phyloP scores from a whole-genome alignment of 352 stramenopile species.

The Globisporangium ultimum region DNA sequence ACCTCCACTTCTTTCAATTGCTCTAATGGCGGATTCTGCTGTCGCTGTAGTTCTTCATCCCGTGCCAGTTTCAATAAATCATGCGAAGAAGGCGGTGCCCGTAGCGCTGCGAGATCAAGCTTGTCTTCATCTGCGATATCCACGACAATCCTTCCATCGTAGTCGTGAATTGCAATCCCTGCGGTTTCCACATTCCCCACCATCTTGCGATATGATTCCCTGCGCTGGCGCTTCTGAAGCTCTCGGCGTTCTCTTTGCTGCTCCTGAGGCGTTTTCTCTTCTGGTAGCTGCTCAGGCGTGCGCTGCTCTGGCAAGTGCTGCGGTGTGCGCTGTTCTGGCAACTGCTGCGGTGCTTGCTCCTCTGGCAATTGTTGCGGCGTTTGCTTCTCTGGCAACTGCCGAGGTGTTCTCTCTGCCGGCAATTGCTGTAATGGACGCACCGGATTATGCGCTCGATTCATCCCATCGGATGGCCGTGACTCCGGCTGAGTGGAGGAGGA shows the following conservation, averaged over 20 bases:
- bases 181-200: conserved; percentile 7
- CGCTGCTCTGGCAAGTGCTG: not conserved
- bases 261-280: not conserved
- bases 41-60: not conserved
- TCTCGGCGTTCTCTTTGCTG: not conserved
- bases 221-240: not conserved
- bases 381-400: no score
- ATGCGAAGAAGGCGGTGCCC: conserved; percentile 4
- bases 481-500: not conserved
- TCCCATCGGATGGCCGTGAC: not conserved
- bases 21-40: not conserved
- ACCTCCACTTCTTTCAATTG: not conserved
- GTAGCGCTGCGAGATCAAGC: conserved; percentile 9
- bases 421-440: no score
- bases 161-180: conserved; percentile 10
- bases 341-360: no score
- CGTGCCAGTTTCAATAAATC: conserved; percentile 3
- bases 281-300: not conserved
- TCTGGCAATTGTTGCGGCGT: no score
- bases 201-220: conserved; percentile 4
- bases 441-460: not conserved
- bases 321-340: not conserved
- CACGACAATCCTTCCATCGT: conserved; percentile 9
- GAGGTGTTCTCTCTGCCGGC: no score
- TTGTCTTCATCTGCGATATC: conserved; percentile 14